These are phyloP conservation scores for Phlyctochytrium bullatum DNA, from an alignment of 192 early-diverging fungal species.

Conservation along the genomic window DNA sequence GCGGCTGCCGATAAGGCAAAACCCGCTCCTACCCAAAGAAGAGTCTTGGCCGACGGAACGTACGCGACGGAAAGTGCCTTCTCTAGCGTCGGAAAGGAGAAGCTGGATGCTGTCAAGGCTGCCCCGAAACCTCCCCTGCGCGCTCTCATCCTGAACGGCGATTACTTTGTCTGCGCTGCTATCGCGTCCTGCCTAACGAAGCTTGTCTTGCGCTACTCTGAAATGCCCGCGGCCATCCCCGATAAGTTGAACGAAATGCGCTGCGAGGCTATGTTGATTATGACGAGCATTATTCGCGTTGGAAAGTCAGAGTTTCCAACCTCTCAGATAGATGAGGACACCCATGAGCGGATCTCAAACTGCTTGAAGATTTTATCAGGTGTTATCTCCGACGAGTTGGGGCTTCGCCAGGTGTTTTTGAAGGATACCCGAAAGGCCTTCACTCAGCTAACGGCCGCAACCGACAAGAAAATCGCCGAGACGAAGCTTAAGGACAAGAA, in stretches of 20 bases:
- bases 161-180: constrained; percentile 90
- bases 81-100: constrained; percentile 42
- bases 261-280: constrained; percentile 98
- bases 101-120: constrained; percentile 31
- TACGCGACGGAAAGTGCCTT: constrained; percentile 96
- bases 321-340: constrained; percentile 96
- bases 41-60: constrained; percentile 93
- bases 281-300: constrained; percentile 91
- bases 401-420: constrained; percentile 63
- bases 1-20: constrained; percentile 27
- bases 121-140: constrained; percentile 66
- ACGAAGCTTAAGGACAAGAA: constrained; percentile 61
- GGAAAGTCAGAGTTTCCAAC: constrained; percentile 84
- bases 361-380: constrained; percentile 61
- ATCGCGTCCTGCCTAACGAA: constrained; percentile 88
- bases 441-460: constrained; percentile 63
- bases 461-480: constrained; percentile 66
- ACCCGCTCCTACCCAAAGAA: constrained; percentile 51
- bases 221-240: constrained; percentile 13
- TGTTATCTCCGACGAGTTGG: constrained; percentile 43
- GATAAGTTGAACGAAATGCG: constrained; percentile 72
- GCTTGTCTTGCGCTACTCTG: constrained; percentile 74
- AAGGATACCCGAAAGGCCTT: constrained; percentile 60
- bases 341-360: constrained; percentile 84
- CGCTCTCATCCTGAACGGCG: constrained; percentile 83